These are phyloP conservation scores for Arabidopsis suecica DNA, from an alignment of 345 rosid genomes.

Conservation along the genomic window DNA sequence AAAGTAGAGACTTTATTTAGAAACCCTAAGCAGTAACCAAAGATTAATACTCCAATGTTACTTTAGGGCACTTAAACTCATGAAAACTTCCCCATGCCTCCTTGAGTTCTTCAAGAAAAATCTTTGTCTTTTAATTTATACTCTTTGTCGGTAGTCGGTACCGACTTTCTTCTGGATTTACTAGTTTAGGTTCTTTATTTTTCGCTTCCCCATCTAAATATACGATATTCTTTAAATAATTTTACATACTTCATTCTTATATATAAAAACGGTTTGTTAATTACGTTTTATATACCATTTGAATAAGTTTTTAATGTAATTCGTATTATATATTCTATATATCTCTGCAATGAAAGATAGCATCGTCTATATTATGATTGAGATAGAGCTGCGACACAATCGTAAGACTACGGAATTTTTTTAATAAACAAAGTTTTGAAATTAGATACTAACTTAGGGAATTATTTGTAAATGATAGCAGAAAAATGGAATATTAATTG, in stretches of 20 bases:
- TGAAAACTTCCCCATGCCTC: conserved; percentile 39
- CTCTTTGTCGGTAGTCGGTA: conserved; percentile 24
- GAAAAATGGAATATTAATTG: not conserved
- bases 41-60: conserved; percentile 23
- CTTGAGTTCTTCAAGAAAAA: conserved; percentile 37
- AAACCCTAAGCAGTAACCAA: conserved; percentile 30
- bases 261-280: not conserved
- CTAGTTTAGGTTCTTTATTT: conserved; percentile 19
- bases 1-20: conserved; percentile 38
- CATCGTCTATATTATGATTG: not conserved
- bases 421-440: not conserved
- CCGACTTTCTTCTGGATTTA: conserved; percentile 36
- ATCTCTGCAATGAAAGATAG: not conserved
- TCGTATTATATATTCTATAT: not conserved
- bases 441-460: not conserved
- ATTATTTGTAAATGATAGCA: conserved; percentile 3
- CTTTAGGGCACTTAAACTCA: conserved; percentile 48
- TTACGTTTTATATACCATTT: not conserved
- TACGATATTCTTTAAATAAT: not conserved
- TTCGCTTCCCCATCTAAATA: not conserved
- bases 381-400: not conserved
- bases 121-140: conserved; percentile 23
- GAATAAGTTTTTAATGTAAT: not conserved
- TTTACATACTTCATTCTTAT: not conserved
- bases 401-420: not conserved